A percentile compares a stretch with the other conserved stretches of the same genome.
These are phyloP conservation scores for Mortierella claussenii DNA, from an alignment of 192 early-diverging fungal genomes.

Conservation along the genomic window DNA sequence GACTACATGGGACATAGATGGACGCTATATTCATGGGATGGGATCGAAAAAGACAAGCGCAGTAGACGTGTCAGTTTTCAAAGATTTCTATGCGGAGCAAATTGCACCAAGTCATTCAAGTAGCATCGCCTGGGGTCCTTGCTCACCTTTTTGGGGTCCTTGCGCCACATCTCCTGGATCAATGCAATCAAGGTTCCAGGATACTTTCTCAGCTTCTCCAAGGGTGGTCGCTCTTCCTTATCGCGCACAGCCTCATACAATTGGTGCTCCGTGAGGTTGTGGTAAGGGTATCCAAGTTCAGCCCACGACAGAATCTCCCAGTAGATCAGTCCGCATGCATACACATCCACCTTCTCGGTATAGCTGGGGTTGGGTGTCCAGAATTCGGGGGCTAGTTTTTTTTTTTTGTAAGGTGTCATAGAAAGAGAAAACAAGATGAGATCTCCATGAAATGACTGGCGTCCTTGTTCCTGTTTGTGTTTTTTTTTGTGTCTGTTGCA, in stretches of 20 bases:
- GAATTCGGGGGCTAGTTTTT: conserved; percentile 72
- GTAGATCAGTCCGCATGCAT: conserved; percentile 80
- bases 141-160: conserved; percentile 62
- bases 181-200: conserved; percentile 68
- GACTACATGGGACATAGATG: conserved; percentile 47
- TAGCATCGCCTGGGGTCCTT: not conserved
- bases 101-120: no score
- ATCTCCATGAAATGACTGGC: no score
- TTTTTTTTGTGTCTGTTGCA: no score
- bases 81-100: no score
- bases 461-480: no score
- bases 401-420: no score
- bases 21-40: no score
- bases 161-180: conserved; percentile 81
- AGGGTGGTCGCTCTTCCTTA: conserved; percentile 66
- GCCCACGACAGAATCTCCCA: conserved; percentile 86
- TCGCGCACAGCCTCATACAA: conserved; percentile 70
- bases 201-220: conserved; percentile 66
- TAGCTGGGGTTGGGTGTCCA: conserved; percentile 78
- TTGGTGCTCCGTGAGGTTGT: conserved; percentile 74
- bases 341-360: conserved; percentile 79
- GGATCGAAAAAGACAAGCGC: no score
- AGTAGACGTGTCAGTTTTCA: no score
- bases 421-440: no score
- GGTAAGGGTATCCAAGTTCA: conserved; percentile 77